A percentile compares a stretch with the other conserved stretches of the same genome.
phyloP scores from a whole-genome alignment of 805 yeast genomes.

The Cephaloascus fragrans region DNA sequence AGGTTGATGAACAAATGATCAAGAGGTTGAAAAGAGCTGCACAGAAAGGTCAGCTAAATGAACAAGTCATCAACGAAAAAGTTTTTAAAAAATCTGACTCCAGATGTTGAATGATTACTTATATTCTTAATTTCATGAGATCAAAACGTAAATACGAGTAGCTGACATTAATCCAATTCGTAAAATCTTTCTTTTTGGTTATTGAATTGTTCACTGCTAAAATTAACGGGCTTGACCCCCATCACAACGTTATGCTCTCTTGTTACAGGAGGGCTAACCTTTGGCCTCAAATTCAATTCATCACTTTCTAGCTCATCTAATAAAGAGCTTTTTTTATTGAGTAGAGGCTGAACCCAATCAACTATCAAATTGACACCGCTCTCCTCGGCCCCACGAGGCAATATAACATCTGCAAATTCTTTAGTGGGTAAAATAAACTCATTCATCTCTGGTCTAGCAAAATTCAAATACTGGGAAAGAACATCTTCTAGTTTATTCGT shows the following conservation, averaged over 20 bases:
- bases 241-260: conserved; percentile 6
- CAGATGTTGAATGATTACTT: conserved; percentile 9
- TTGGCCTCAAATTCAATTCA: background rate
- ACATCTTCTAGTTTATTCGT: conserved; percentile 20
- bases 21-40: conserved; percentile 8
- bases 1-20: background rate
- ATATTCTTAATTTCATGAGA: too few relatives aligned
- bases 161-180: conserved; percentile 24
- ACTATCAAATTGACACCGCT: conserved; percentile 50
- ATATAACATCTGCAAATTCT: conserved; percentile 62
- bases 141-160: too few relatives aligned
- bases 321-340: conserved; percentile 7
- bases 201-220: conserved; percentile 23
- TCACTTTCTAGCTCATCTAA: background rate
- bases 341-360: conserved; percentile 46
- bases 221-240: conserved; percentile 12
- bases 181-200: conserved; percentile 33
- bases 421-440: conserved; percentile 61
- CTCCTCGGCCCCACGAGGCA: conserved; percentile 60
- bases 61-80: conserved; percentile 20
- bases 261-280: background rate
- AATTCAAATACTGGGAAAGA: conserved; percentile 37
- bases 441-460: conserved; percentile 57
- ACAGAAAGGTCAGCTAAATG: conserved; percentile 20
- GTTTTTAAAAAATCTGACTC: conserved; percentile 16